These are phyloP conservation scores for Alternaria postmessia DNA, from an alignment of 2,329 filamentous ascomycete species.

Conservation along the genomic window DNA sequence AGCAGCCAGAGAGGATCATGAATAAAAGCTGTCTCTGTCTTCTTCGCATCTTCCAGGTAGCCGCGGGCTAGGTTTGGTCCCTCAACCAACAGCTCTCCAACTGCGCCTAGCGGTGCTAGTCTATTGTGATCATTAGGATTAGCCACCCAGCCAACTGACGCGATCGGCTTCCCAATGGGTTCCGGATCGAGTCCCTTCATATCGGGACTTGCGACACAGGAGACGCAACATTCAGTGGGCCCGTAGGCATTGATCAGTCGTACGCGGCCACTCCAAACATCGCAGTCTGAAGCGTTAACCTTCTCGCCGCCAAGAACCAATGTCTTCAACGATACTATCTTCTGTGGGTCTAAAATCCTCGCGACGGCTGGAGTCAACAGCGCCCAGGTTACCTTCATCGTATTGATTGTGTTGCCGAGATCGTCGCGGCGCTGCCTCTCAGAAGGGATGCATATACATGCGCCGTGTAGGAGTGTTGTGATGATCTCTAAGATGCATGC, in stretches of 20 bases:
- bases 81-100: slow-evolving; percentile 64
- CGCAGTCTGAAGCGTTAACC: neutral
- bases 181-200: neutral
- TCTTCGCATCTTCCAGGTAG: slow-evolving; percentile 27
- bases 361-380: slow-evolving; percentile 66
- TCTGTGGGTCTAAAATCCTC: slow-evolving; percentile 51
- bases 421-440: slow-evolving; percentile 61
- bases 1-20: slow-evolving; percentile 20
- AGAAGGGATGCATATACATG: slow-evolving; percentile 61
- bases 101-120: slow-evolving; percentile 20
- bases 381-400: slow-evolving; percentile 11
- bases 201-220: too few species aligned
- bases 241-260: slow-evolving; percentile 3
- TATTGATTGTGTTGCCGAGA: slow-evolving; percentile 50
- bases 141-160: slow-evolving; percentile 57
- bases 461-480: slow-evolving; percentile 41
- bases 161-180: slow-evolving; percentile 55
- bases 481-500: neutral
- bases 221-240: slow-evolving; percentile 10
- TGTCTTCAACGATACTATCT: slow-evolving; percentile 51
- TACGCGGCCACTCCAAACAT: neutral
- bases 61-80: slow-evolving; percentile 54
- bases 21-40: slow-evolving; percentile 45
- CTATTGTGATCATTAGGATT: slow-evolving; percentile 13
- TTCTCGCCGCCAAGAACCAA: slow-evolving; percentile 53